Base-by-base conservation (phyloP, 768 basidiomycete genomes). In the Cystofilobasidium macerans region DNA sequence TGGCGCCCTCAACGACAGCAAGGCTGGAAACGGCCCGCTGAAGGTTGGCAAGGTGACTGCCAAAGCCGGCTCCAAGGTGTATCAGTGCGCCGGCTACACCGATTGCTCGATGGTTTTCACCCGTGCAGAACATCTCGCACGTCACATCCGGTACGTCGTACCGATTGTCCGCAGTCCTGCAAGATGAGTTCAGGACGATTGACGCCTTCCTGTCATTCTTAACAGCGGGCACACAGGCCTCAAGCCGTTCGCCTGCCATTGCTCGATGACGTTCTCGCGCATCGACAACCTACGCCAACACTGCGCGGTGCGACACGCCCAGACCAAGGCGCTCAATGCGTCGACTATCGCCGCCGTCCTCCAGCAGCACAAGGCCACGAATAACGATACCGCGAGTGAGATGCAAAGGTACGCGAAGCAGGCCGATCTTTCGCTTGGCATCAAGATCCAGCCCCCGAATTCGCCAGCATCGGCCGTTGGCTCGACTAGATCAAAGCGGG, bases 201-300 rank as follows among this genome's bases (percentile, higher is more conserved):
- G 12, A 51, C 38, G 58, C 38, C 60, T 57, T 57, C 48, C 42
- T 16, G 33, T 38, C 33, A 53, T 62, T 45, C 54, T 14, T 57
- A 69, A 20, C 78, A 97, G 93, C 71, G 97, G 97, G 82, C 94
- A 98, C 77, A 97, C 94, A 6, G 94, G 94, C 69, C 94, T 97
- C 75, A 85, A 92, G 24, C 94, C 94, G 22, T 98, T 98, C 77
- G 83, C 85, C 45, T 98, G 94, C 73, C 93, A 97, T 75, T 98
- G 94, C 79, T 83, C 85, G 16, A 93, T 94, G 76, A 86, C 93
- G 70, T 97, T 97, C 75, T 92, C 90, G 7, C 85, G 94, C 16
- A 85, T 98, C 74, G 94, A 98, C 78, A 98, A 98, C 73, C 82
- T 98, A 2, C 85, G 94, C 54, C 94, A 98, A 75, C 94, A 98